Conservation (phyloP, 2,329 filamentous ascomycete genomes). For the Fusarium sp. region DNA sequence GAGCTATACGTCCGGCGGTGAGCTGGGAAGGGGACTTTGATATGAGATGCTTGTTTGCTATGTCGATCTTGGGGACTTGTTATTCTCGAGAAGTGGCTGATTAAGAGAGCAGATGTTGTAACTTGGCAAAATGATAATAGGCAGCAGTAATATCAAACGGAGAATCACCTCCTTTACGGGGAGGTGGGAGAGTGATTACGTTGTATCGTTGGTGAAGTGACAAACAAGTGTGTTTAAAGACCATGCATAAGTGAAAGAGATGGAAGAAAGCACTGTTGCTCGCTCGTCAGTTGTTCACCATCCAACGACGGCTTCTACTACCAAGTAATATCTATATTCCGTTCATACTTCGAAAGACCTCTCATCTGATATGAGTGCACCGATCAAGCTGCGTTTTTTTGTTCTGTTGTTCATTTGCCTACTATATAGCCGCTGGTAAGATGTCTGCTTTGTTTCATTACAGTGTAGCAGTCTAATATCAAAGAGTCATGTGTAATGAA, state of each 20-base stretch:
- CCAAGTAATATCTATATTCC: too few species aligned
- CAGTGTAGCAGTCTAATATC: background rate
- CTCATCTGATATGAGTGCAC: too few species aligned
- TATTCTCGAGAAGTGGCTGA: background rate
- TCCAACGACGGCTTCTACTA: background rate
- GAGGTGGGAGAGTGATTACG: background rate
- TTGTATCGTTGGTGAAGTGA: background rate
- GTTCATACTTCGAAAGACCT: too few species aligned
- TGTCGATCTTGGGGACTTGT: background rate
- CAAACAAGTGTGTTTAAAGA: conserved; percentile 19
- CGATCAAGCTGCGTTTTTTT: too few species aligned
- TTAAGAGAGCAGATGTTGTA: background rate
- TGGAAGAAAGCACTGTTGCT: background rate
- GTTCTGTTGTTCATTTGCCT: too few species aligned
- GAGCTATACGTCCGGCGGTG: background rate
- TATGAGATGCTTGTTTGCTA: background rate
- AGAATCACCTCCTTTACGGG: background rate
- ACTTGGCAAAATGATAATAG: background rate
- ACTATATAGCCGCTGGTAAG: too few species aligned
- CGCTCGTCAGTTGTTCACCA: background rate
- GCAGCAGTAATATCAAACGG: background rate
- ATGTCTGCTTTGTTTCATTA: background rate
- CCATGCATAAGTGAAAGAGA: background rate
- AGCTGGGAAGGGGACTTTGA: background rate
- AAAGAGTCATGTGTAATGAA: background rate